Percentiles rank a stretch among this genome's conserved stretches.
phyloP scores from a whole-genome alignment of 345 rosid species.

The Turritis glabra region DNA sequence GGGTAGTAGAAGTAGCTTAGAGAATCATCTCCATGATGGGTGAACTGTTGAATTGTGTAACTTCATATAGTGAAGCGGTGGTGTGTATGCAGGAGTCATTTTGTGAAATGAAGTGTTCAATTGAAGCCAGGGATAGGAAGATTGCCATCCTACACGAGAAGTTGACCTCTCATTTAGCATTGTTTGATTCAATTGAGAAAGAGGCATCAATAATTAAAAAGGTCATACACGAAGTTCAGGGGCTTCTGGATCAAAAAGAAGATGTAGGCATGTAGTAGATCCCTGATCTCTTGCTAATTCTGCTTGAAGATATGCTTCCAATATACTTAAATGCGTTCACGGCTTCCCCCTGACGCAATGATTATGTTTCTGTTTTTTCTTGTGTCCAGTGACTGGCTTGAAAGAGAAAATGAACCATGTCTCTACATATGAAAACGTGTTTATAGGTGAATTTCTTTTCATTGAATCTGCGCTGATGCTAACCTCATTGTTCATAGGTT shows the following conservation, averaged over 20 bases:
- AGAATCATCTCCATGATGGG: background rate
- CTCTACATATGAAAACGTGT: conserved; percentile 51
- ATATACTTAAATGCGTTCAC: background rate
- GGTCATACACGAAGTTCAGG: conserved; percentile 56
- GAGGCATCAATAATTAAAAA: conserved; percentile 67
- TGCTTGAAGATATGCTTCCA: conserved; percentile 16
- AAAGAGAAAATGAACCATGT: conserved; percentile 67
- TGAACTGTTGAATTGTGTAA: background rate
- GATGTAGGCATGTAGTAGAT: conserved; percentile 73
- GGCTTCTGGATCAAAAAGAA: conserved; percentile 64
- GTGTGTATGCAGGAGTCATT: conserved; percentile 63
- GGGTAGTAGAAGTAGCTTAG: background rate
- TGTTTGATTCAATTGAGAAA: conserved; percentile 79
- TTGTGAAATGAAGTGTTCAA: conserved; percentile 62
- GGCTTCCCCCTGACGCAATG: background rate
- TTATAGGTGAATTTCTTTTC: conserved; percentile 50
- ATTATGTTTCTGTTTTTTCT: conserved; percentile 25
- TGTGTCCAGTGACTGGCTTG: conserved; percentile 59
- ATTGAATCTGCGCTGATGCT: conserved; percentile 10
- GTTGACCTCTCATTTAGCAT: conserved; percentile 60
- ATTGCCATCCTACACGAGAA: conserved; percentile 50
- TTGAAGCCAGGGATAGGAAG: conserved; percentile 62
- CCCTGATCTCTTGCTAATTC: conserved; percentile 31
- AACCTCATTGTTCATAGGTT: conserved; percentile 11
- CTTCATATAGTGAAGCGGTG: background rate